Percentiles rank a stretch among this genome's conserved stretches.
phyloP scores from a whole-genome alignment of 495 filamentous ascomycete genomes.

The Choiromyces venosus region DNA sequence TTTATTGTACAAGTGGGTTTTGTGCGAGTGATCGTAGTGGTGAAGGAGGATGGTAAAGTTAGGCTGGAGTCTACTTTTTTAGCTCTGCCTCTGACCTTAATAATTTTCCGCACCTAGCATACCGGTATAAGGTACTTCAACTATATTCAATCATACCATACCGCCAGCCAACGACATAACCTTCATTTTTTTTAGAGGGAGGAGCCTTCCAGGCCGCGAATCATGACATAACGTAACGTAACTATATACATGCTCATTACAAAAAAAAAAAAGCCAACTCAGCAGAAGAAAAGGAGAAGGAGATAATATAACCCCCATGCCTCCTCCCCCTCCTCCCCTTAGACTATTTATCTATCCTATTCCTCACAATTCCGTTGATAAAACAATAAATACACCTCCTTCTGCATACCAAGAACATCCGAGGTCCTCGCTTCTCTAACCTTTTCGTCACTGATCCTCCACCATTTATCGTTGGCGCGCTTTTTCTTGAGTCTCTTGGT shows the following conservation, averaged over 20 bases:
- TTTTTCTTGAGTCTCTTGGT: constrained; percentile 30
- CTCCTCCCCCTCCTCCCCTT: not conserved
- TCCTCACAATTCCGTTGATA: constrained; percentile 56
- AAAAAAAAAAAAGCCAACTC: not conserved
- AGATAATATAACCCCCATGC: not conserved
- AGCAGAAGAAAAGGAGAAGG: not conserved
- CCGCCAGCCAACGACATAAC: not conserved
- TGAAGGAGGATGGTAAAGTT: not conserved
- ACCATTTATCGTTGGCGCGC: constrained; percentile 57
- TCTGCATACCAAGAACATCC: constrained; percentile 88
- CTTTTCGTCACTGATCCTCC: constrained; percentile 97
- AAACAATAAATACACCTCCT: constrained; percentile 92
- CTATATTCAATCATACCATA: not conserved
- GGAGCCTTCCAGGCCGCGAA: not conserved
- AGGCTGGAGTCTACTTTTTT: not conserved
- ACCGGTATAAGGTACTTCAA: not conserved
- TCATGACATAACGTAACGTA: not conserved
- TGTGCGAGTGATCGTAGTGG: not conserved
- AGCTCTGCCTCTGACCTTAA: too few relatives aligned
- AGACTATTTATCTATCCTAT: constrained; percentile 13
- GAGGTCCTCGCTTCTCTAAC: constrained; percentile 86
- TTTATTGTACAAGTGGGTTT: not conserved
- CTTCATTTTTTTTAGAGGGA: not conserved
- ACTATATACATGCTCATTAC: not conserved
- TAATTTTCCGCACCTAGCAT: too few relatives aligned